A percentile compares a stretch with the other conserved stretches of the same genome.
These are phyloP conservation scores for Hypoxylon sp. DNA, from an alignment of 2,329 filamentous ascomycete species.

Conservation along the genomic window DNA sequence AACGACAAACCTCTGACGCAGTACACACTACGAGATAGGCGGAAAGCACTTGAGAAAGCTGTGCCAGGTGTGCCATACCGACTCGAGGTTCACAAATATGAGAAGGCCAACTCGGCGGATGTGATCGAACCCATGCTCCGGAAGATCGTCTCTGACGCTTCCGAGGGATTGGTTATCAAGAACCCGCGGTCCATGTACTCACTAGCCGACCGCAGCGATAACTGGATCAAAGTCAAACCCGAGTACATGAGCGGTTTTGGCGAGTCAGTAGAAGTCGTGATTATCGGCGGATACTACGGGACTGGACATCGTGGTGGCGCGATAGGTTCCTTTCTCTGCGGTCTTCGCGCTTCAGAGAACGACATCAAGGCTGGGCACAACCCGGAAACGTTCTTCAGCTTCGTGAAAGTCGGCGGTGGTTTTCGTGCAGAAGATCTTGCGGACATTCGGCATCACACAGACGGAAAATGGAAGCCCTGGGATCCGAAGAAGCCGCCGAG, in stretches of 20 bases:
- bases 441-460: conserved; percentile 83
- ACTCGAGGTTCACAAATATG: conserved; percentile 84
- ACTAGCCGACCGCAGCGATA: conserved; percentile 89
- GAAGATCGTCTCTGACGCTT: conserved; percentile 85
- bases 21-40: conserved; percentile 86
- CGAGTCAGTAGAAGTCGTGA: conserved; percentile 88
- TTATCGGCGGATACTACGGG: conserved; percentile 94
- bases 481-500: conserved; percentile 80
- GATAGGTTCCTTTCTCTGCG: conserved; percentile 91
- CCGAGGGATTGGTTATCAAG: conserved; percentile 92
- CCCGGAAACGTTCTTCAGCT: conserved; percentile 87
- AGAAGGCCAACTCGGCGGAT: conserved; percentile 72
- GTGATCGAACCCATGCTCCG: conserved; percentile 85
- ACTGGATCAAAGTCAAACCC: conserved; percentile 99
- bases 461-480: conserved; percentile 93
- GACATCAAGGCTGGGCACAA: conserved; percentile 70
- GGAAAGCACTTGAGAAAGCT: conserved; percentile 78
- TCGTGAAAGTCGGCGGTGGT: conserved; percentile 97
- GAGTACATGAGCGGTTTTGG: conserved; percentile 99
- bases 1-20: conserved; percentile 84
- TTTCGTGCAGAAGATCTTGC: conserved; percentile 88
- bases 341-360: conserved; percentile 79
- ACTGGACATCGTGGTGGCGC: conserved; percentile 85
- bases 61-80: conserved; percentile 78
- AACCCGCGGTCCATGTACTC: conserved; percentile 89